These are phyloP conservation scores for Claviceps pazoutovae DNA, from an alignment of 2,329 filamentous ascomycete species.

Conservation along the genomic window DNA sequence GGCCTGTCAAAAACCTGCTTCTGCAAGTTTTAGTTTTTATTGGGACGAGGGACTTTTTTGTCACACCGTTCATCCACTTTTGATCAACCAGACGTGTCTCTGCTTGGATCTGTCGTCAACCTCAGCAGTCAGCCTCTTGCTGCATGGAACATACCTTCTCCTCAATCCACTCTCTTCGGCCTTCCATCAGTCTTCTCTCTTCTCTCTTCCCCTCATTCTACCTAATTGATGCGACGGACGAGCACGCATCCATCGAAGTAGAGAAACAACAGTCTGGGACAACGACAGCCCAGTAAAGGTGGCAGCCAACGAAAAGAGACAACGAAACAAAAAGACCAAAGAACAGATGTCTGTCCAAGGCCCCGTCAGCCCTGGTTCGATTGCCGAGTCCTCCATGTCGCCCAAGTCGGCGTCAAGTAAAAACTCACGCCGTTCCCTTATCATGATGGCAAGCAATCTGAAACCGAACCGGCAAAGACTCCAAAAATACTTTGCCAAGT, in stretches of 20 bases:
- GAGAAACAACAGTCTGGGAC: background rate
- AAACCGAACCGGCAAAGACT: constrained; percentile 17
- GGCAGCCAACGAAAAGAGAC: background rate
- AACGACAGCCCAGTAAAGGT: background rate
- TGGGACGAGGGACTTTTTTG: background rate
- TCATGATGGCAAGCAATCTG: constrained; percentile 9
- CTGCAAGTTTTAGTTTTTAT: background rate
- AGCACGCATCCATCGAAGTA: background rate
- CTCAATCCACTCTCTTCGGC: no score
- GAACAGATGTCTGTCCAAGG: background rate
- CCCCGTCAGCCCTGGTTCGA: background rate
- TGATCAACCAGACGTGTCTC: no score
- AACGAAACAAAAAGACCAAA: background rate
- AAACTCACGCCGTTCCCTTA: constrained; percentile 5
- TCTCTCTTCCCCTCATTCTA: background rate
- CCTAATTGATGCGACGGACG: background rate
- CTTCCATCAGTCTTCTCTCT: background rate
- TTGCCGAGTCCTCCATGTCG: background rate
- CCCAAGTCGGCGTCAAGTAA: background rate
- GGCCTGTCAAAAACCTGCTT: background rate
- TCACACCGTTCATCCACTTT: no score
- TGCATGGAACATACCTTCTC: no score
- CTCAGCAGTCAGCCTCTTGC: no score
- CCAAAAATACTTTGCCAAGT: constrained; percentile 17
- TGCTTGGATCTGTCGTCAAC: no score